These are phyloP conservation scores for Mycena polygramma DNA, from an alignment of 768 basidiomycete species.

Conservation along the genomic window DNA sequence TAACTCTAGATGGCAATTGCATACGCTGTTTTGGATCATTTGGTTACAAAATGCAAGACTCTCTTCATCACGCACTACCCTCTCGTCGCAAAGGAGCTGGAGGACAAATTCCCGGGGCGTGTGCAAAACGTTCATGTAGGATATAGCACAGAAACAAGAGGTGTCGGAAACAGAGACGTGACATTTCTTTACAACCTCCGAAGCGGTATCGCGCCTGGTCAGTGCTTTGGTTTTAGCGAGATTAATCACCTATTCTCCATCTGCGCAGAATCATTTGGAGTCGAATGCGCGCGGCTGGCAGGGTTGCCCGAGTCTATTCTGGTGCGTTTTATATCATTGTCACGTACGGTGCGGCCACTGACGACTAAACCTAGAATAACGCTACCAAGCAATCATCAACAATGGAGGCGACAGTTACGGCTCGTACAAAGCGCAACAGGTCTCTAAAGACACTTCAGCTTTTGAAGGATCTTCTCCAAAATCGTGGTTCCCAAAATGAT, in stretches of 20 bases:
- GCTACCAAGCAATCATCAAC: constrained; percentile 69
- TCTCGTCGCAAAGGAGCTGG: constrained; percentile 77
- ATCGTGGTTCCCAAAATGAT: constrained; percentile 1
- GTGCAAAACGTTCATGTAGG: constrained; percentile 91
- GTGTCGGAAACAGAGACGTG: constrained; percentile 77
- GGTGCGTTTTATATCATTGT: not conserved
- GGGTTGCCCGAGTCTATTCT: constrained; percentile 83
- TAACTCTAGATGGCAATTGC: constrained; percentile 85
- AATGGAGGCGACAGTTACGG: constrained; percentile 50
- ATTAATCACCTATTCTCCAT: constrained; percentile 43
- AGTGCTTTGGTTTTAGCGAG: constrained; percentile 18
- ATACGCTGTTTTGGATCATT: constrained; percentile 80
- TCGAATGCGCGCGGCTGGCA: constrained; percentile 93
- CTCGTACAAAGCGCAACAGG: constrained; percentile 47
- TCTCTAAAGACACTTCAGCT: constrained; percentile 54
- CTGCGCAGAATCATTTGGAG: constrained; percentile 81
- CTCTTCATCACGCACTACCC: constrained; percentile 98
- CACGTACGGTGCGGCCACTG: not conserved
- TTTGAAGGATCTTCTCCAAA: constrained; percentile 17
- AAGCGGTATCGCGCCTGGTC: constrained; percentile 75
- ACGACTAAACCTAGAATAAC: constrained; percentile 40
- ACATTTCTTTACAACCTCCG: constrained; percentile 88
- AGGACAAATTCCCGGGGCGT: constrained; percentile 67
- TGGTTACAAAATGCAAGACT: constrained; percentile 78
- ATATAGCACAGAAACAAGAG: constrained; percentile 75